A percentile compares a stretch with the other conserved stretches of the same genome.
These are phyloP conservation scores for Globisporangium perplexum DNA, from an alignment of 352 stramenopile species.

Conservation along the genomic window DNA sequence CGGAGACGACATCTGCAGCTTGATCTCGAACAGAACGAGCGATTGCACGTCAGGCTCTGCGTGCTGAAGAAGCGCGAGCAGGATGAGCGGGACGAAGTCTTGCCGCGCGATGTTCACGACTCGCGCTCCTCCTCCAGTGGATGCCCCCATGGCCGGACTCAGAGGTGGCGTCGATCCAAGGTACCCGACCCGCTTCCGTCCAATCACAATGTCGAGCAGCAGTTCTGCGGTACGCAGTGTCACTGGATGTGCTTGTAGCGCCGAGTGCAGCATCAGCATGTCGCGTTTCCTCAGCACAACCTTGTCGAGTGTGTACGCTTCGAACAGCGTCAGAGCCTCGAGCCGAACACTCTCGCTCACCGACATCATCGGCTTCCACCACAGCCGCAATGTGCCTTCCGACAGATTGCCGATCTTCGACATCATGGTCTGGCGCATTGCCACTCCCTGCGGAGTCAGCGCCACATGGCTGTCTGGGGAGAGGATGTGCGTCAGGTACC, in stretches of 20 bases:
- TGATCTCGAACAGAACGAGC: slow-evolving; percentile 49
- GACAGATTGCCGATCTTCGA: slow-evolving; percentile 45
- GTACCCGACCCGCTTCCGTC: slow-evolving; percentile 25
- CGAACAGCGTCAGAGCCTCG: slow-evolving; percentile 56
- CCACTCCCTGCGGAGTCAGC: background rate
- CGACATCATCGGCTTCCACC: slow-evolving; percentile 60
- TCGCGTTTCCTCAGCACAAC: slow-evolving; percentile 51
- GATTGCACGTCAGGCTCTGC: slow-evolving; percentile 48
- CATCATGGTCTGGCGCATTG: slow-evolving; percentile 22
- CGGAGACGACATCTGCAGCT: slow-evolving; percentile 31
- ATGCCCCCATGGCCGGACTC: background rate
- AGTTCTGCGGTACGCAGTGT: slow-evolving; percentile 38
- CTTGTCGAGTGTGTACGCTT: slow-evolving; percentile 65
- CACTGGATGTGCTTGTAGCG: slow-evolving; percentile 45
- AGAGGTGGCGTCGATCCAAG: background rate
- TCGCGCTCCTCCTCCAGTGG: slow-evolving; percentile 13
- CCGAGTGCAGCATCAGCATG: slow-evolving; percentile 55
- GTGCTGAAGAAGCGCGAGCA: slow-evolving; percentile 42
- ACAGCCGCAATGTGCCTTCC: slow-evolving; percentile 52
- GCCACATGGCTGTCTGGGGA: slow-evolving; percentile 15
- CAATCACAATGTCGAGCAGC: slow-evolving; percentile 61
- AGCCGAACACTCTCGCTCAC: slow-evolving; percentile 42
- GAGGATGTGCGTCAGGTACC: slow-evolving; percentile 50
- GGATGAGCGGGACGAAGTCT: slow-evolving; percentile 47
- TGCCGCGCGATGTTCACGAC: slow-evolving; percentile 44